Evolutionary conservation across 345 rosid genomes (phyloP).

Genomic region (Erodium maritimum): DNA sequence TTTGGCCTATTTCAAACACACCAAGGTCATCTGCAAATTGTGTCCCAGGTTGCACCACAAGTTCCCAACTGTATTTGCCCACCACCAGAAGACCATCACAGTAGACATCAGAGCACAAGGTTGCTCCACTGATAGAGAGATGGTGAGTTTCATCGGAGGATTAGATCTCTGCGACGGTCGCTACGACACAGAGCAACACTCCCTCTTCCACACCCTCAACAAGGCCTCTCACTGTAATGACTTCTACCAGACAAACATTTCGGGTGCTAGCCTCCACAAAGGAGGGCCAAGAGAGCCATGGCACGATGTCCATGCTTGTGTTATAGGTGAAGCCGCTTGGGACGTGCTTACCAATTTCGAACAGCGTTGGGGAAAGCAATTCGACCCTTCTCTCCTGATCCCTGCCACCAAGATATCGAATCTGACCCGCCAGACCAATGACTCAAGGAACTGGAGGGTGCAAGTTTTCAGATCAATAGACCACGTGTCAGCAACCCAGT

Average conservation of each 20-base stretch:
- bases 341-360: slow-evolving; percentile 65
- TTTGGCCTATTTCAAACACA: slow-evolving; percentile 50
- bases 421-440: slow-evolving; percentile 20
- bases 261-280: slow-evolving; percentile 51
- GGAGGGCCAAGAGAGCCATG: slow-evolving; percentile 96
- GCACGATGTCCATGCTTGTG: slow-evolving; percentile 72
- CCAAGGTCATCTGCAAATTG: slow-evolving; percentile 48
- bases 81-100: slow-evolving; percentile 76
- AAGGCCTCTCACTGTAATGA: slow-evolving; percentile 28
- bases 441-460: slow-evolving; percentile 56
- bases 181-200: slow-evolving; percentile 73
- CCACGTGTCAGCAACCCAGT: slow-evolving; percentile 39
- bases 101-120: slow-evolving; percentile 31
- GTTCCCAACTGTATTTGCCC: slow-evolving; percentile 71
- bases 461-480: slow-evolving; percentile 76
- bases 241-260: slow-evolving; percentile 61
- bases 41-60: slow-evolving; percentile 60
- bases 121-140: slow-evolving; percentile 35
- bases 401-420: slow-evolving; percentile 27
- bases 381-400: slow-evolving; percentile 43
- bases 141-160: slow-evolving; percentile 78
- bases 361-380: slow-evolving; percentile 77
- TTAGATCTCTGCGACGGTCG: slow-evolving; percentile 75
- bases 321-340: slow-evolving; percentile 65
- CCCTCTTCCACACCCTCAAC: slow-evolving; percentile 54